Evolutionary conservation across 805 yeast genomes (phyloP).

Genomic region (Zygotorulaspora chibaensis): DNA sequence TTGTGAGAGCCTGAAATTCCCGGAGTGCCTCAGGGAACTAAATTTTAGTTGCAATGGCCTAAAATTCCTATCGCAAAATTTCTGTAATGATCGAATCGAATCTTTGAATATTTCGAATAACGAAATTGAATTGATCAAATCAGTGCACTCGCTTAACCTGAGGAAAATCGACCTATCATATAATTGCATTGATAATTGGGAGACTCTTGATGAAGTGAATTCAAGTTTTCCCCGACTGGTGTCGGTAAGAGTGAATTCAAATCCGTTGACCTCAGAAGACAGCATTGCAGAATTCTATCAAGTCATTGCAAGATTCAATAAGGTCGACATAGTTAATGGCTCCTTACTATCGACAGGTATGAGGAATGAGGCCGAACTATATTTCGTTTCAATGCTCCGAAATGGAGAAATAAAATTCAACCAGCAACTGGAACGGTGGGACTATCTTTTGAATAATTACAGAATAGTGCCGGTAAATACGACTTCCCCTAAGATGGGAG

Average conservation of each 20-base stretch:
- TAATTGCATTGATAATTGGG: constrained; percentile 48
- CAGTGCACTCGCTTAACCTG: constrained; percentile 29
- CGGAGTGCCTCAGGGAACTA: constrained; percentile 15
- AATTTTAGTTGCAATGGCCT: constrained; percentile 22
- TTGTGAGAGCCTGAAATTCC: constrained; percentile 4
- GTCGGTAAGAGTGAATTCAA: constrained; percentile 47
- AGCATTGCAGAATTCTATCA: constrained; percentile 23
- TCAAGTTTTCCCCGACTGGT: constrained; percentile 40
- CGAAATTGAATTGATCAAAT: neutral
- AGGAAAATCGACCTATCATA: constrained; percentile 46
- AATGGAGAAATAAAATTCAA: constrained; percentile 28
- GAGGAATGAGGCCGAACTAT: constrained; percentile 63
- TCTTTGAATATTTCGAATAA: constrained; percentile 16
- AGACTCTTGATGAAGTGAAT: constrained; percentile 43
- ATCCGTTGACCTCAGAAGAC: constrained; percentile 44
- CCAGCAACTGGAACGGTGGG: constrained; percentile 38
- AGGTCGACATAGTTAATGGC: constrained; percentile 53
- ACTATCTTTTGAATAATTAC: constrained; percentile 37
- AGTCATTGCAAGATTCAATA: constrained; percentile 45
- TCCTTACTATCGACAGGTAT: constrained; percentile 43
- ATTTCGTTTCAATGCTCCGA: constrained; percentile 50
- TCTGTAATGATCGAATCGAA: constrained; percentile 3
- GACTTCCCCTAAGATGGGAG: constrained; percentile 7
- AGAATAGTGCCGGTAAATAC: constrained; percentile 18
- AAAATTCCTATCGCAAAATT: constrained; percentile 9